These are phyloP conservation scores for Tetrahymena malaccensis DNA, from an alignment of 73 alveolate genomes.

Conservation along the genomic window DNA sequence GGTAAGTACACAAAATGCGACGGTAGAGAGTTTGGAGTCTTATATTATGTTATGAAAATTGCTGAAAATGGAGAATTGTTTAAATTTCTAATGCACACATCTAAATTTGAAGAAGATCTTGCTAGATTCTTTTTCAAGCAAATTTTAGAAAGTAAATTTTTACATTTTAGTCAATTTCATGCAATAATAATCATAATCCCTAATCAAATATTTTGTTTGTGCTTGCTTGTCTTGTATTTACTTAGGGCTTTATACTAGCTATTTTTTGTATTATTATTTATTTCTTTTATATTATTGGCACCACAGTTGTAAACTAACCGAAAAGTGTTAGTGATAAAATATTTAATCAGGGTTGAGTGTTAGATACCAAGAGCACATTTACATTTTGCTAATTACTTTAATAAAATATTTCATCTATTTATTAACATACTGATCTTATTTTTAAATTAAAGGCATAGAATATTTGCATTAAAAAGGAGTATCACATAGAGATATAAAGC, in stretches of 20 bases:
- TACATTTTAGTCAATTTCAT: not conserved
- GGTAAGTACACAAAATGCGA: not conserved
- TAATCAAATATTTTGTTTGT: not conserved
- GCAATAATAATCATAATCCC: not conserved
- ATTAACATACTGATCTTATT: not conserved
- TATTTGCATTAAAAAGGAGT: constrained; percentile 31
- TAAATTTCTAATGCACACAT: not conserved
- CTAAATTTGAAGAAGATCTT: not conserved
- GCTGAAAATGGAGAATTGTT: not conserved
- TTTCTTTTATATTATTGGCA: not conserved
- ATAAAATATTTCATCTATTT: not conserved
- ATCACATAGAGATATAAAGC: constrained; percentile 36
- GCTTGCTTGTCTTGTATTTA: not conserved
- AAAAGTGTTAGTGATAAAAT: no score
- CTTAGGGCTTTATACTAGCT: not conserved
- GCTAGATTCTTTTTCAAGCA: not conserved
- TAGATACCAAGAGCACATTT: not conserved
- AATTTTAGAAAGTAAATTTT: not conserved
- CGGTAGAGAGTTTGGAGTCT: not conserved
- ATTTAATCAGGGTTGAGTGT: not conserved
- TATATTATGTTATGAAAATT: not conserved
- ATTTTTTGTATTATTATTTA: not conserved
- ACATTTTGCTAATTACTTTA: not conserved
- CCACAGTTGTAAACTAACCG: not conserved
- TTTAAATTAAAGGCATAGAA: not conserved